Percentiles rank a stretch among this genome's conserved stretches.
These are phyloP conservation scores for Phytopythium oedochilum DNA, from an alignment of 352 stramenopile genomes.

Conservation along the genomic window DNA sequence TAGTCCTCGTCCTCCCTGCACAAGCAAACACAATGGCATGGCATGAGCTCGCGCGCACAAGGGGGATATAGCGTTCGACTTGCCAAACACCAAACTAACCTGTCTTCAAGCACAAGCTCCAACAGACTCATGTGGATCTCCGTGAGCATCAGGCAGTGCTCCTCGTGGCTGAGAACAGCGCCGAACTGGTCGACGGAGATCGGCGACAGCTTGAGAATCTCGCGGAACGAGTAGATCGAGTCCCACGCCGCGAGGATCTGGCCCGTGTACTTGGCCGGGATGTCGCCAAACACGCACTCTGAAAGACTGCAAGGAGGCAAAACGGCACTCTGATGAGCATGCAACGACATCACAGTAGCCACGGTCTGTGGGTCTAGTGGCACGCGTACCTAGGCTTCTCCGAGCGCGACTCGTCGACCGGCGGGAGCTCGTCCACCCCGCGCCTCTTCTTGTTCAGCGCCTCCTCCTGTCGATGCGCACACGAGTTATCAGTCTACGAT, in stretches of 20 bases:
- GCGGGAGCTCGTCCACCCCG: constrained; percentile 37
- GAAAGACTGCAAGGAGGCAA: constrained; percentile 23
- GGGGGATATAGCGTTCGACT: no score
- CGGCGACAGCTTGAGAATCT: constrained; percentile 50
- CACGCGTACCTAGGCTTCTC: constrained; percentile 74
- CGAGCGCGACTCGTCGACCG: constrained; percentile 25
- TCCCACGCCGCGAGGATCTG: constrained; percentile 74
- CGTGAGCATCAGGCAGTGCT: constrained; percentile 47
- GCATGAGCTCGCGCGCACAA: no score
- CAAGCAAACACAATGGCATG: neutral
- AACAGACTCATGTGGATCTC: constrained; percentile 85
- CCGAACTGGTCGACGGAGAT: constrained; percentile 68
- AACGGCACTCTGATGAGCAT: constrained; percentile 4
- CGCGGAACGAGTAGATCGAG: constrained; percentile 71
- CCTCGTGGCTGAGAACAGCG: constrained; percentile 32
- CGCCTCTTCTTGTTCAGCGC: constrained; percentile 79
- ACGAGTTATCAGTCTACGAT: neutral
- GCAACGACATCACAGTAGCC: no score
- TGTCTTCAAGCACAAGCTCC: constrained; percentile 74
- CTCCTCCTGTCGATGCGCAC: constrained; percentile 37
- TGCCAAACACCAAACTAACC: no score
- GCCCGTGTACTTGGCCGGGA: constrained; percentile 38
- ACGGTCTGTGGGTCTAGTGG: no score
- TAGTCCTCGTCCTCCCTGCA: constrained; percentile 80
- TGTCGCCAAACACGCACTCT: constrained; percentile 48